A percentile compares a stretch with the other conserved stretches of the same genome.
Conservation (phyloP, 2,329 filamentous ascomycete species). For the Chaetomiaceae sp. region DNA sequence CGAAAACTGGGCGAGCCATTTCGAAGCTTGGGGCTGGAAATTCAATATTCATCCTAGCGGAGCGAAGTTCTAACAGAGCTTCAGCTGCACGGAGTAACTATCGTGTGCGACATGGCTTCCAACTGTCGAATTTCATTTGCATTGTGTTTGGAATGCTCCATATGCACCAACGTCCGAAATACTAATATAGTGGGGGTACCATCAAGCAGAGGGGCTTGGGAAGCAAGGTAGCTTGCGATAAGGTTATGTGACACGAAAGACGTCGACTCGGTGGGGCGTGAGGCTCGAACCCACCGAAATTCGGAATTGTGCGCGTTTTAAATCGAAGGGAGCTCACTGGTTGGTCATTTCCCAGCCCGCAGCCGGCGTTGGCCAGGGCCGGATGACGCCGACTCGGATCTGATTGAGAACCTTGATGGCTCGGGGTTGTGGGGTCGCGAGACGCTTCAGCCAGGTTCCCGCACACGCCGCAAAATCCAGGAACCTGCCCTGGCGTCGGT, state of each 20-base stretch:
- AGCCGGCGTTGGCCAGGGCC: not conserved
- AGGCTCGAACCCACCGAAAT: not conserved
- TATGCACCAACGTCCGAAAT: too few species aligned
- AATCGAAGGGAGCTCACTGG: not conserved
- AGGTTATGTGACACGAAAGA: too few species aligned
- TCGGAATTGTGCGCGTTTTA: not conserved
- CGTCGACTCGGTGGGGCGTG: not conserved
- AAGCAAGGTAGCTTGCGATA: too few species aligned
- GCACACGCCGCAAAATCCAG: not conserved
- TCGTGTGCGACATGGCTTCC: not conserved
- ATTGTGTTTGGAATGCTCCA: too few species aligned
- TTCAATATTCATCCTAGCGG: slow-evolving; percentile 70
- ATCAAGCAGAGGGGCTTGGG: too few species aligned
- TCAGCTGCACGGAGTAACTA: too few species aligned
- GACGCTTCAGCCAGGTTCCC: not conserved
- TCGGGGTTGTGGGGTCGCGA: not conserved
- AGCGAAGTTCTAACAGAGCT: not conserved
- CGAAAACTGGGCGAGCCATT: slow-evolving; percentile 71
- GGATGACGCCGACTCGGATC: not conserved
- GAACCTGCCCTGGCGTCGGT: not conserved
- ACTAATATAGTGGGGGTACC: too few species aligned
- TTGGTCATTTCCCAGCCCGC: not conserved
- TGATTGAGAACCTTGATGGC: slow-evolving; percentile 14
- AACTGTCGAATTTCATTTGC: too few species aligned
- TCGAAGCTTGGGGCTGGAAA: slow-evolving; percentile 68